Percentiles rank a stretch among this genome's conserved stretches.
phyloP scores from a whole-genome alignment of 257 asterid genomes.

The Solanum pennellii region DNA sequence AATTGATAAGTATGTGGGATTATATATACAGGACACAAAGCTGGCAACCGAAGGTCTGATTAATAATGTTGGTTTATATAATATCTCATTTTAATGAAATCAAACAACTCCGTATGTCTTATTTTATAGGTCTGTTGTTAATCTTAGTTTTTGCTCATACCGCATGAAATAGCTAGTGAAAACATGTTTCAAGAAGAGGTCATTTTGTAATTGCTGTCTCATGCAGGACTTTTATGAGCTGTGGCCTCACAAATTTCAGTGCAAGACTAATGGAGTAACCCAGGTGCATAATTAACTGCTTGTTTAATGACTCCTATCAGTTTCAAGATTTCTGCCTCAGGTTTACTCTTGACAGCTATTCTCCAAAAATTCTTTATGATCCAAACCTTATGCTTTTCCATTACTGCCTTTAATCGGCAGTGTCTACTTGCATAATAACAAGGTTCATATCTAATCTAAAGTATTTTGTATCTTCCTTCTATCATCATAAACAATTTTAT shows the following conservation, averaged over 20 bases:
- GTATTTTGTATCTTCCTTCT: background rate
- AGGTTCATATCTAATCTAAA: background rate
- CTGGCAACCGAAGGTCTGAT: background rate
- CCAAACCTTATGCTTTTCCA: background rate
- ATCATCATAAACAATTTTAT: background rate
- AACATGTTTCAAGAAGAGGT: background rate
- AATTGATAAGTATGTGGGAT: background rate
- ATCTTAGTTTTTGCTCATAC: background rate
- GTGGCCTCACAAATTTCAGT: constrained; percentile 40
- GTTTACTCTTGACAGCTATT: background rate
- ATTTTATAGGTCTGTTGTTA: background rate
- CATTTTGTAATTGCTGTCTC: background rate
- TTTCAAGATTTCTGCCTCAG: background rate
- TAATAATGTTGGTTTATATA: background rate
- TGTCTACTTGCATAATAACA: background rate
- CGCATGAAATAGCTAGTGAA: background rate
- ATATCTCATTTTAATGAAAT: background rate
- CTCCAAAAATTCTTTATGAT: background rate
- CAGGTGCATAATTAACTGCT: constrained; percentile 18
- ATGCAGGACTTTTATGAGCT: constrained; percentile 34
- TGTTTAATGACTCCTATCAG: background rate
- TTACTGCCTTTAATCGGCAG: background rate
- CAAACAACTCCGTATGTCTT: background rate
- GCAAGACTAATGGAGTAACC: constrained; percentile 43
- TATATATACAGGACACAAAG: background rate